phyloP scores from a whole-genome alignment of 2,329 filamentous ascomycete species.

The Madurella mycetomatis region DNA sequence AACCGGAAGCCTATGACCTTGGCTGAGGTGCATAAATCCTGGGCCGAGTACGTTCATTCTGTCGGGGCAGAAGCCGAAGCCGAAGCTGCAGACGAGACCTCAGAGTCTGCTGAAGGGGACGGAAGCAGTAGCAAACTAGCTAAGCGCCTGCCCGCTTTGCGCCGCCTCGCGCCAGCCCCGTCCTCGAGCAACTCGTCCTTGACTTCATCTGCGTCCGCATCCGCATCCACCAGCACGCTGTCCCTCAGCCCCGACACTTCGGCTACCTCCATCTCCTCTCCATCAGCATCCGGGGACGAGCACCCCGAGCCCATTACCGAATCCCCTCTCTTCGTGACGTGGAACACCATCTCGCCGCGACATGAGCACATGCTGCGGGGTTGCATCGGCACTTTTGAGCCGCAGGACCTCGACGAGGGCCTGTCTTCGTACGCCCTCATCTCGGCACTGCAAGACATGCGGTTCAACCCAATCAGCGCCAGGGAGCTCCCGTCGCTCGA shows the following conservation, averaged over 20 bases:
- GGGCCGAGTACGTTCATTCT: conserved; percentile 38
- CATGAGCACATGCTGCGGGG: conserved; percentile 71
- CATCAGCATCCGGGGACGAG: conserved; percentile 15
- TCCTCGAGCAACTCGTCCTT: conserved; percentile 34
- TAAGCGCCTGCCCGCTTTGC: conserved; percentile 40
- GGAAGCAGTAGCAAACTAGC: conserved; percentile 20
- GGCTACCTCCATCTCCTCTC: conserved; percentile 38
- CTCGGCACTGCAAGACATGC: conserved; percentile 62
- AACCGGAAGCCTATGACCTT: conserved; percentile 64
- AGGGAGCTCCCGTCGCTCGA: conserved; percentile 55
- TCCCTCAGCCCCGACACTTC: conserved; percentile 37
- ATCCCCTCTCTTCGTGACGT: conserved; percentile 87
- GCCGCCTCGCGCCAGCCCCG: conserved; percentile 37
- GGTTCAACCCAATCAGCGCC: conserved; percentile 53
- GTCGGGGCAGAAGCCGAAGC: conserved; percentile 22
- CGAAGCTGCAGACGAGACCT: conserved; percentile 1
- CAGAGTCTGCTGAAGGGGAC: conserved; percentile 1
- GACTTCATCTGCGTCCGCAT: conserved; percentile 20
- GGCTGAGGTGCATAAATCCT: conserved; percentile 64
- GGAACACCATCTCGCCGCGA: conserved; percentile 67
- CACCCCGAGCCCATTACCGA: conserved; percentile 37
- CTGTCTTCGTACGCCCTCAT: conserved; percentile 78
- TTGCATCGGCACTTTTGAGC: conserved; percentile 93
- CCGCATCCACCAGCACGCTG: conserved; percentile 29
- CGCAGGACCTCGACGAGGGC: conserved; percentile 67